These are phyloP conservation scores for Alternaria sp. DNA, from an alignment of 2,329 filamentous ascomycete species.

Conservation along the genomic window DNA sequence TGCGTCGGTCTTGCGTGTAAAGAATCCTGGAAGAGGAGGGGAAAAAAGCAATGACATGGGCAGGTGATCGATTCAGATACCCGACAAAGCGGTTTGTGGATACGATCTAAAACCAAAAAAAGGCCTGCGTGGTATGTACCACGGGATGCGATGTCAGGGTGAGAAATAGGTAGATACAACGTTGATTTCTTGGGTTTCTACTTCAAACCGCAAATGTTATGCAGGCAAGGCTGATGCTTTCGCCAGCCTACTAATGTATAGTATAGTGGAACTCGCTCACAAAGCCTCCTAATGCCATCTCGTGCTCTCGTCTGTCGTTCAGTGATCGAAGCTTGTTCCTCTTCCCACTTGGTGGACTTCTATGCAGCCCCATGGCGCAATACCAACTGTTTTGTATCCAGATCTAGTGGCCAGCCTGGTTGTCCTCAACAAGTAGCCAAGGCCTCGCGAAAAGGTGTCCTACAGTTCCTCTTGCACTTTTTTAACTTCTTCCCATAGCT, in stretches of 20 bases:
- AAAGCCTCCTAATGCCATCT: slow-evolving; percentile 3
- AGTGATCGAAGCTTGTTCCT: background rate
- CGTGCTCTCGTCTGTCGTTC: slow-evolving; percentile 3
- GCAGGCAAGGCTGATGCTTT: slow-evolving; percentile 5
- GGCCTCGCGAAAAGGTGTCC: slow-evolving; percentile 19
- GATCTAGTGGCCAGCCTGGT: background rate
- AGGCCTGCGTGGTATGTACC: background rate
- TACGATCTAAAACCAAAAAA: background rate
- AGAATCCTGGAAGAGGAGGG: background rate
- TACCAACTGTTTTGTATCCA: slow-evolving; percentile 4
- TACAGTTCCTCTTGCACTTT: slow-evolving; percentile 36
- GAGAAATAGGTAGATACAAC: background rate
- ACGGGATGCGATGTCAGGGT: background rate
- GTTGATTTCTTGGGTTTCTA: background rate
- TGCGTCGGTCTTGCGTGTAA: background rate
- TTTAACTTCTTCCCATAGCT: slow-evolving; percentile 38
- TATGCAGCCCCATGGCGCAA: slow-evolving; percentile 4
- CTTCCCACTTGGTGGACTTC: background rate
- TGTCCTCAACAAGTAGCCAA: slow-evolving; percentile 7
- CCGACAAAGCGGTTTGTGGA: background rate
- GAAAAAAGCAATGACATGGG: background rate
- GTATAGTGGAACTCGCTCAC: slow-evolving; percentile 1
- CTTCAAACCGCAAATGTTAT: background rate
- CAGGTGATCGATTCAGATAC: background rate
- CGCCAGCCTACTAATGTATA: slow-evolving; percentile 1